Evolutionary conservation across 2,329 filamentous ascomycete species (phyloP).

Genomic region (Pseudohalonectria lignicola): DNA sequence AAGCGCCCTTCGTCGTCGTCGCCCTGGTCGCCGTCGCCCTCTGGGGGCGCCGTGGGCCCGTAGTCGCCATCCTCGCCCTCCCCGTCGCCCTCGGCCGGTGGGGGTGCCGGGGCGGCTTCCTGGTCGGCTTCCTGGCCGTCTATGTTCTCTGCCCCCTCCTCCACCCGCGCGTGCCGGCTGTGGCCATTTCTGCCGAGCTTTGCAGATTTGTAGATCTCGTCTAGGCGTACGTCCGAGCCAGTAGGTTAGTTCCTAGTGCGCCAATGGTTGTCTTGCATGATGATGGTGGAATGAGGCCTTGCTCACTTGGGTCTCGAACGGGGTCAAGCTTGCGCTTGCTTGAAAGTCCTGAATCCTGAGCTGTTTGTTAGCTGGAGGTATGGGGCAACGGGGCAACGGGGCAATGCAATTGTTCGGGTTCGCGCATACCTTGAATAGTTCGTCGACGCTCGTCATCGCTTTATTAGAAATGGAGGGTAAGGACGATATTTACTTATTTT

Average conservation of each 20-base stretch:
- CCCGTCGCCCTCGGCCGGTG: slow-evolving; percentile 35
- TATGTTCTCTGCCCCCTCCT: no score
- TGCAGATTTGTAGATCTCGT: slow-evolving; percentile 53
- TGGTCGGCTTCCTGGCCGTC: slow-evolving; percentile 31
- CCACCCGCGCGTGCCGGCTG: slow-evolving; percentile 33
- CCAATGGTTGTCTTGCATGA: no score
- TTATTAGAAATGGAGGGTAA: no score
- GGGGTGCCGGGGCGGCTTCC: slow-evolving; percentile 37
- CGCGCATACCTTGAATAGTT: slow-evolving; percentile 52
- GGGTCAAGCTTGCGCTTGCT: slow-evolving; percentile 56
- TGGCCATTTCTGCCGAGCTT: slow-evolving; percentile 34
- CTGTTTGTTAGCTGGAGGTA: neutral
- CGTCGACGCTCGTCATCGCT: slow-evolving; percentile 45
- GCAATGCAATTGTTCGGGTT: slow-evolving; percentile 3
- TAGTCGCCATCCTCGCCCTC: slow-evolving; percentile 34
- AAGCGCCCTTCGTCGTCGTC: slow-evolving; percentile 92
- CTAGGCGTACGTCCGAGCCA: no score
- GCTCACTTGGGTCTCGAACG: slow-evolving; percentile 50
- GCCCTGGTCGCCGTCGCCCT: slow-evolving; percentile 27
- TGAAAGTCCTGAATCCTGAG: slow-evolving; percentile 29
- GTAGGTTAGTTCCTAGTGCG: neutral
- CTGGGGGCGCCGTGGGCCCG: slow-evolving; percentile 33
- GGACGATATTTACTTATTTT: no score
- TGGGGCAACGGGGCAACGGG: neutral
- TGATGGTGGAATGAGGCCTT: neutral